Percentiles rank a stretch among this genome's conserved stretches.
Conservation (phyloP, 2,329 filamentous ascomycete genomes). For the Pseudocercospora fijiensis region DNA sequence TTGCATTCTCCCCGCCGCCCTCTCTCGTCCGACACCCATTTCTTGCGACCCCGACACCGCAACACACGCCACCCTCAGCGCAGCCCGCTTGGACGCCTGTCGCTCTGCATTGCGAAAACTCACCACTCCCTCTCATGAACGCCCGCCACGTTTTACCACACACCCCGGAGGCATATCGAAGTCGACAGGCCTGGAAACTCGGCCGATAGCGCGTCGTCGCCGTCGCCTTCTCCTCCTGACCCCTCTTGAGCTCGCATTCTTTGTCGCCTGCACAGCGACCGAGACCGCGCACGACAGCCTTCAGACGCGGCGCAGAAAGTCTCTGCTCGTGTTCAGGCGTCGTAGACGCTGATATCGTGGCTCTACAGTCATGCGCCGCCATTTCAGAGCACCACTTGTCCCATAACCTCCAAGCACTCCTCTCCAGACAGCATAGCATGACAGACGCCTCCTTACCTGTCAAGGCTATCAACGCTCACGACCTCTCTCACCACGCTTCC, state of each 20-base stretch:
- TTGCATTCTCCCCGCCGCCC: slow-evolving; percentile 3
- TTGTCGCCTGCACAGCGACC: slow-evolving; percentile 14
- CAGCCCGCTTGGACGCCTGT: slow-evolving; percentile 15
- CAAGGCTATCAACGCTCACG: slow-evolving; percentile 37
- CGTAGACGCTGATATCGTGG: slow-evolving; percentile 25
- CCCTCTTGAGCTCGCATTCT: slow-evolving; percentile 14
- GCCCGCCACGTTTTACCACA: slow-evolving; percentile 14
- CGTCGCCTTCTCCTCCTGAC: slow-evolving; percentile 19
- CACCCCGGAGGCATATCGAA: slow-evolving; percentile 4
- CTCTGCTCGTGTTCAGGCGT: slow-evolving; percentile 17
- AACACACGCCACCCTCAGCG: slow-evolving; percentile 7
- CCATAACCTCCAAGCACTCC: slow-evolving; percentile 35
- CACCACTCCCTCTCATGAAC: slow-evolving; percentile 21
- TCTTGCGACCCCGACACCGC: not conserved
- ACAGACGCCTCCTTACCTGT: slow-evolving; percentile 37
- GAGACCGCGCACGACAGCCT: slow-evolving; percentile 20
- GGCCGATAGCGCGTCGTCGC: not conserved
- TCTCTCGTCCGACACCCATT: not conserved
- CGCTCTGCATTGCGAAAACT: slow-evolving; percentile 10
- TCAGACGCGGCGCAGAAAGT: slow-evolving; percentile 16
- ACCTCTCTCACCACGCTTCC: slow-evolving; percentile 26
- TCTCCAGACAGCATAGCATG: slow-evolving; percentile 40
- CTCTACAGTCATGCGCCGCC: slow-evolving; percentile 40
- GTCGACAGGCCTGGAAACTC: slow-evolving; percentile 6
- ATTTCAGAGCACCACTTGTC: slow-evolving; percentile 31